Percentiles rank a stretch among this genome's conserved stretches.
Evolutionary conservation across 208 protist genomes (phyloP).

Genomic region (Leishmania martiniquensis): DNA sequence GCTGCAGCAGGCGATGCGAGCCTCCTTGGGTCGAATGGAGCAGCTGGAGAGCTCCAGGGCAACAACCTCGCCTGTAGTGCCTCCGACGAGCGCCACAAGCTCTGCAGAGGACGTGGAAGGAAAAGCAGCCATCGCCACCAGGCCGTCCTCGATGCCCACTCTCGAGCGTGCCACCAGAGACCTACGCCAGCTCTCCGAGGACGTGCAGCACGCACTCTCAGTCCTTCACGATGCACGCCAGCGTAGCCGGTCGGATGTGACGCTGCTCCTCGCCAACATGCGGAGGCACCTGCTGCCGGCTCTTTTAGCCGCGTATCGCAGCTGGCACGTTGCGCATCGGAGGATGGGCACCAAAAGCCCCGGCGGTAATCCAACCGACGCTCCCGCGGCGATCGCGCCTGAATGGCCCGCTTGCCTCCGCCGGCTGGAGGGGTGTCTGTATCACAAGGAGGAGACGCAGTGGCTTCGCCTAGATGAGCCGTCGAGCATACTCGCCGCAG

Average conservation of each 20-base stretch:
- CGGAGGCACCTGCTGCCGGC: conserved; percentile 19
- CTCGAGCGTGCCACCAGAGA: neutral
- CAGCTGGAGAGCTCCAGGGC: conserved; percentile 4
- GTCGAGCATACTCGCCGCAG: conserved; percentile 44
- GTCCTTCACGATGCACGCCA: conserved; percentile 17
- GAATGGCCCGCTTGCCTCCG: conserved; percentile 12
- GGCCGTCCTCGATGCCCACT: neutral
- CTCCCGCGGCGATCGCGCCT: neutral
- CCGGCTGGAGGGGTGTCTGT: conserved; percentile 25
- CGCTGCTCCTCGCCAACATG: conserved; percentile 14
- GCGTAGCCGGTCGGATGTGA: conserved; percentile 5
- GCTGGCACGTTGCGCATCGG: conserved; percentile 12
- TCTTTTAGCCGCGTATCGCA: conserved; percentile 21
- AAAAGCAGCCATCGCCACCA: neutral
- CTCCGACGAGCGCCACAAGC: neutral
- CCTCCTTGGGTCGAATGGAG: neutral
- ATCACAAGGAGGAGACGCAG: conserved; percentile 22
- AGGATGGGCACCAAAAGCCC: neutral
- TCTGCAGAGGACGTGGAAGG: neutral
- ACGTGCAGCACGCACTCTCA: conserved; percentile 8
- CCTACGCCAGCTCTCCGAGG: conserved; percentile 6
- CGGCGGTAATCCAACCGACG: neutral
- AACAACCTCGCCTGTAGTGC: too few relatives aligned
- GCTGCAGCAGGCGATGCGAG: neutral
- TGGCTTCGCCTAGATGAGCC: conserved; percentile 61